Conservation (phyloP, 495 filamentous ascomycete genomes). For the Baudoinia panamericana region DNA sequence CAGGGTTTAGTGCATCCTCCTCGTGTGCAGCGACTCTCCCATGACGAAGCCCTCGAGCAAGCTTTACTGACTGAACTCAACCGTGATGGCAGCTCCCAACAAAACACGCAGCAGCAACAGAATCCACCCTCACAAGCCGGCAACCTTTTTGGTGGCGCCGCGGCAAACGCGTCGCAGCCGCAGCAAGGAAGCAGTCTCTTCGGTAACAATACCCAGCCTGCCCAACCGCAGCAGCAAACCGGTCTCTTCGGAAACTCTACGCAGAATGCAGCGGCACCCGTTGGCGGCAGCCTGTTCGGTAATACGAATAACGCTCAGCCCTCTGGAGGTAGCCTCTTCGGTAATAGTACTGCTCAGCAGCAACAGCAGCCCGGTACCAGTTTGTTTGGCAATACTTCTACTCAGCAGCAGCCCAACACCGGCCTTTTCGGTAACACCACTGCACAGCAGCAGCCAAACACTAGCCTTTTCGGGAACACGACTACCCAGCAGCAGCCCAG, state of each 20-base stretch:
- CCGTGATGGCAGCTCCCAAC: no score
- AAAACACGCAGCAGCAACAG: not conserved
- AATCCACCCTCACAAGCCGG: conserved; percentile 1
- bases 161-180: not conserved
- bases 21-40: not conserved
- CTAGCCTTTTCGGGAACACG: conserved; percentile 6
- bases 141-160: conserved; percentile 11
- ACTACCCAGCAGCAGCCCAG: not conserved
- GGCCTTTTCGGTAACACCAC: not conserved
- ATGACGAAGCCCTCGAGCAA: not conserved
- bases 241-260: conserved; percentile 32
- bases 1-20: no score
- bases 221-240: conserved; percentile 32
- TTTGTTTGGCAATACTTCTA: not conserved
- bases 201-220: conserved; percentile 12
- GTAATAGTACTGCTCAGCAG: not conserved
- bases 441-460: not conserved
- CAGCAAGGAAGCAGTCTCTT: conserved; percentile 14
- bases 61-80: no score
- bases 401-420: not conserved
- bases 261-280: conserved; percentile 5
- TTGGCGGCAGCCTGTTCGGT: conserved; percentile 31
- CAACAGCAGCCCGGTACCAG: no score
- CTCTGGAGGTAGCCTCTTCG: not conserved
- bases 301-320: no score